Conservation (phyloP, 2,329 filamentous ascomycete genomes). For the Pyricularia pennisetigena region DNA sequence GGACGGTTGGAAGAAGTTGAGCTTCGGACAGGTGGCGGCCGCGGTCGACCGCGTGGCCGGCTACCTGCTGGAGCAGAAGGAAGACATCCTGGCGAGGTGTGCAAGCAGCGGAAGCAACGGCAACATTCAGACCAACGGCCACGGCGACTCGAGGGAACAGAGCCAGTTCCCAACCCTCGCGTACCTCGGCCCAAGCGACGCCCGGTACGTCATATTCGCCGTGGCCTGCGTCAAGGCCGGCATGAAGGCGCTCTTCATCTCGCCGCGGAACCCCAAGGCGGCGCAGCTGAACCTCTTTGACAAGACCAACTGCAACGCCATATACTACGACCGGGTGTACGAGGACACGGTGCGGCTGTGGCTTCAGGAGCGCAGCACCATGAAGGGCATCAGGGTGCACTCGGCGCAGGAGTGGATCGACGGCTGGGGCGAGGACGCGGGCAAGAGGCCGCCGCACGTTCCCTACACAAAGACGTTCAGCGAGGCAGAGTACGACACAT, state of each 20-base stretch:
- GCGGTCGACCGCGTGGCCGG: conserved; percentile 10
- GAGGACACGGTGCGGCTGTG: conserved; percentile 23
- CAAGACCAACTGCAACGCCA: conserved; percentile 28
- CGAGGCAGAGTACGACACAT: conserved; percentile 29
- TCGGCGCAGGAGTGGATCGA: conserved; percentile 24
- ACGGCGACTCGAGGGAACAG: not conserved
- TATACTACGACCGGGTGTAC: conserved; percentile 23
- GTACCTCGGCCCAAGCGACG: conserved; percentile 31
- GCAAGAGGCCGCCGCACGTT: conserved; percentile 7
- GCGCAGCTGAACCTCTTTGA: conserved; percentile 34
- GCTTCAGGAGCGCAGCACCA: conserved; percentile 23
- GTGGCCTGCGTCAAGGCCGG: conserved; percentile 21
- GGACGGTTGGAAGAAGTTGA: conserved; percentile 7
- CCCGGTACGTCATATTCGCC: conserved; percentile 16
- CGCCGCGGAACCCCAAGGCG: conserved; percentile 33
- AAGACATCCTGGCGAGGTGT: not conserved
- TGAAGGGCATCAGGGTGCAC: conserved; percentile 25
- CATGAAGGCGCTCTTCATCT: conserved; percentile 29
- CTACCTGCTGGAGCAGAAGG: not conserved
- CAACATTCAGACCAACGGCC: not conserved
- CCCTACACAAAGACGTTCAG: conserved; percentile 31
- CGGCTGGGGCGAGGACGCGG: conserved; percentile 17
- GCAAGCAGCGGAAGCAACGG: not conserved
- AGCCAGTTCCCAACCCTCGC: conserved; percentile 26
- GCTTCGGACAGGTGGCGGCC: conserved; percentile 7